Percentiles rank a stretch among this genome's conserved stretches.
phyloP scores from a whole-genome alignment of 108 stramenopile genomes.

The Nitzschia palea region DNA sequence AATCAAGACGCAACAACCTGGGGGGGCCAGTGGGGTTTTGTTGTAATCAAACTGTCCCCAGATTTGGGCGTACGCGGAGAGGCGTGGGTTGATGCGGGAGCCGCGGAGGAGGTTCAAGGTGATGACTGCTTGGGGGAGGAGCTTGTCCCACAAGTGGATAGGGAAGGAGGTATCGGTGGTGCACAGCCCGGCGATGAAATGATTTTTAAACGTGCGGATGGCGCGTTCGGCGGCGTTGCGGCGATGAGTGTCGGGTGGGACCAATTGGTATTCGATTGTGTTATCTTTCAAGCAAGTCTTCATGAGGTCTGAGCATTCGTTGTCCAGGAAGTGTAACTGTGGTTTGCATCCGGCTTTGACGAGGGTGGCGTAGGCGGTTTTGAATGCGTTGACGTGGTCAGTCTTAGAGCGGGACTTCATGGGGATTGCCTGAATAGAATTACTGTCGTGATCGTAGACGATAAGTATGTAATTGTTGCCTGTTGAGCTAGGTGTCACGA shows the following conservation, averaged over 20 bases:
- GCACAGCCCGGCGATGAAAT: conserved; percentile 11
- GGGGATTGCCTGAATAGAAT: background rate
- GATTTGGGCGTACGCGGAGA: conserved; percentile 37
- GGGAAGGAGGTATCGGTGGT: background rate
- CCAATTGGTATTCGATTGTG: background rate
- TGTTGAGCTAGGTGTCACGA: background rate
- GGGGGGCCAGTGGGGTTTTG: conserved; percentile 37
- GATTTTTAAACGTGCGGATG: conserved; percentile 40
- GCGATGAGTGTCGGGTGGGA: background rate
- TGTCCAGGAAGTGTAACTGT: background rate
- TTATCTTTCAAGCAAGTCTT: background rate
- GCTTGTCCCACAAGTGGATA: conserved; percentile 29
- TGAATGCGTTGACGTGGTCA: background rate
- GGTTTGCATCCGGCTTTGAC: background rate
- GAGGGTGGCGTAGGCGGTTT: background rate
- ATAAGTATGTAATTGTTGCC: background rate
- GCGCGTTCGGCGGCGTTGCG: conserved; percentile 27
- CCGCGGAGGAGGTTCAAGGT: conserved; percentile 42
- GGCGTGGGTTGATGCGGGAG: conserved; percentile 33
- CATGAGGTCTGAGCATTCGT: background rate
- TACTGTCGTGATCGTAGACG: background rate
- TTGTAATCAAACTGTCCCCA: conserved; percentile 42
- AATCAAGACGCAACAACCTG: conserved; percentile 28
- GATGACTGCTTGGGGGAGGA: conserved; percentile 31
- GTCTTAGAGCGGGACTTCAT: background rate